A percentile compares a stretch with the other conserved stretches of the same genome.
These are phyloP conservation scores for Penicillium salamii DNA, from an alignment of 495 filamentous ascomycete species.

Conservation along the genomic window DNA sequence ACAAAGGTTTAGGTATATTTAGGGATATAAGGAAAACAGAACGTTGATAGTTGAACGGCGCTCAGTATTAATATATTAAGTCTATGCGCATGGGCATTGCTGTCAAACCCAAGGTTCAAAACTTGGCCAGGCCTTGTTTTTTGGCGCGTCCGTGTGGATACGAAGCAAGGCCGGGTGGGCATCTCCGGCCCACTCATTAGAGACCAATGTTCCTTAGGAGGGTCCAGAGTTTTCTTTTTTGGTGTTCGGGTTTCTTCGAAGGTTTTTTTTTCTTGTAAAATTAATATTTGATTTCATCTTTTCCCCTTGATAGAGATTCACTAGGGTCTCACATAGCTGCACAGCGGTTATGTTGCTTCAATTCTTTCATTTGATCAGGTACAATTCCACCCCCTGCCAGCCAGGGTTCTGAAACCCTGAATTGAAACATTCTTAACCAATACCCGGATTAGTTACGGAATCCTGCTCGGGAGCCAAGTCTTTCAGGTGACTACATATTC, in stretches of 20 bases:
- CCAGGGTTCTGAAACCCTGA: not conserved
- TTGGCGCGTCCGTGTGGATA: not conserved
- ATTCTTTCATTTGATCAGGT: not conserved
- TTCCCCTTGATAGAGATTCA: too few species aligned
- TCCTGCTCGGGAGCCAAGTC: not conserved
- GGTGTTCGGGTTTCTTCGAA: too few species aligned
- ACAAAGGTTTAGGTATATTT: too few species aligned
- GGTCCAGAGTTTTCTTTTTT: not conserved
- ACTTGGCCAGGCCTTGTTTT: not conserved
- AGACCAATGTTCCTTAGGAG: not conserved
- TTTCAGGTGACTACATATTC: not conserved
- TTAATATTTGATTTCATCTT: too few species aligned
- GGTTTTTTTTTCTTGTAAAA: too few species aligned
- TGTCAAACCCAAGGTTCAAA: not conserved
- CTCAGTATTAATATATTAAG: not conserved
- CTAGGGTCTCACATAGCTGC: too few species aligned
- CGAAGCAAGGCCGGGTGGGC: not conserved
- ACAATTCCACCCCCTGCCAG: not conserved
- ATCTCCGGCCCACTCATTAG: not conserved
- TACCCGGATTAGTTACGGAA: not conserved
- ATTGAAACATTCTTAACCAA: not conserved
- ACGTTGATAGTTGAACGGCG: not conserved
- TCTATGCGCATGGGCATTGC: not conserved
- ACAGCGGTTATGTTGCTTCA: not conserved
- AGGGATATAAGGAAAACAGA: too few species aligned